phyloP scores from a whole-genome alignment of 768 basidiomycete genomes.

The Rhizopogon sp. region DNA sequence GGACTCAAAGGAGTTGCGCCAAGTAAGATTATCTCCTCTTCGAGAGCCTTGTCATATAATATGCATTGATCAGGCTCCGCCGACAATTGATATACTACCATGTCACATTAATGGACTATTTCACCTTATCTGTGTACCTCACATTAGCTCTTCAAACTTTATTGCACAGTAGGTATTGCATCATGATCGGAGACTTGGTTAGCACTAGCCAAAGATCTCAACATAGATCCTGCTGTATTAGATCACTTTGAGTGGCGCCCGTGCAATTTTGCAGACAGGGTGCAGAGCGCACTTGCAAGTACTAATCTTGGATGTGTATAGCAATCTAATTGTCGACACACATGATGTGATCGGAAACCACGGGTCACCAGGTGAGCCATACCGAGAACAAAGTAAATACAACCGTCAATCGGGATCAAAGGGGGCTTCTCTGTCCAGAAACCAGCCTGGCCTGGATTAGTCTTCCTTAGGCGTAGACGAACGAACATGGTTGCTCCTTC shows the following conservation, averaged over 20 bases:
- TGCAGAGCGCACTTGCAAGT: neutral
- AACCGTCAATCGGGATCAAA: neutral
- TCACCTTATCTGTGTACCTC: slow-evolving; percentile 13
- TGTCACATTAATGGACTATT: slow-evolving; percentile 11
- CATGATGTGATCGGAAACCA: slow-evolving; percentile 18
- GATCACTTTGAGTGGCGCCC: neutral
- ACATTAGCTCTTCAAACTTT: neutral
- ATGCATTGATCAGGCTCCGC: neutral
- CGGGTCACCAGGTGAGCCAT: slow-evolving; percentile 16
- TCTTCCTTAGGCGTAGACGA: too few species aligned
- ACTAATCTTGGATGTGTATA: neutral
- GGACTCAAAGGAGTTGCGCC: neutral
- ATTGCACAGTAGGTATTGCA: neutral
- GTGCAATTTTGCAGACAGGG: neutral
- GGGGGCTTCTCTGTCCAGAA: neutral
- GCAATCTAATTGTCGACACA: slow-evolving; percentile 14
- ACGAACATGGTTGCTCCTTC: too few species aligned
- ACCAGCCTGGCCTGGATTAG: too few species aligned
- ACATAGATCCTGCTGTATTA: slow-evolving; percentile 14
- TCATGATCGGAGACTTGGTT: slow-evolving; percentile 10
- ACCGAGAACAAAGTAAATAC: slow-evolving; percentile 15
- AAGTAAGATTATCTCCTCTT: neutral
- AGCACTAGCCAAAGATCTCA: slow-evolving; percentile 10
- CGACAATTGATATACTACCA: slow-evolving; percentile 9
- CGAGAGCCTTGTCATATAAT: neutral